Evolutionary conservation across 1,284 basidiomycete genomes (phyloP), one percentile per base, ranked within the genome.

Genomic region (Vanrija pseudolonga): DNA sequence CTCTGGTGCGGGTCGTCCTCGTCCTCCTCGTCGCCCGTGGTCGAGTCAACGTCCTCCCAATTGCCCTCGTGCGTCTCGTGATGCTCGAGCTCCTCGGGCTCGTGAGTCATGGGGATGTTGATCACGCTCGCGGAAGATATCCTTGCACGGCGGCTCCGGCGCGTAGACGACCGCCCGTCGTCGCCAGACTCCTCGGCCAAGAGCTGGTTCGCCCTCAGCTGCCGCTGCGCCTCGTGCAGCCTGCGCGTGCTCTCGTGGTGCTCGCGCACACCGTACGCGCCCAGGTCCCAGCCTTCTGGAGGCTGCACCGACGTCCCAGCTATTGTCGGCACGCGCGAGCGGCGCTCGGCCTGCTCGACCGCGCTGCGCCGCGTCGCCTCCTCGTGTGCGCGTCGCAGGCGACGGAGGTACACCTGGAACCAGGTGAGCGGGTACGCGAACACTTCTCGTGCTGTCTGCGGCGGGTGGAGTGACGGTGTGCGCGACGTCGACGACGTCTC

Each of bases 201-300:
- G 19, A 73, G 48, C 32, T 60, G 50, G 2, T 61, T 63, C 17
- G 67, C 58, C 19, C 63, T 51, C 57, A 74, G 59, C 51, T 62
- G 63, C 53, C 72, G 63, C 23, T 70, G 65, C 19, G 68, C 70
- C 55, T 67, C 67, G 50, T 61, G 59, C 50, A 74, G 42, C 46
- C 71, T 48, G 51, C 60, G 66, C 42, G 71, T 71, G 44, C 67
- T 72, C 56, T 74, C 76, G 45, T 73, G 67, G 41, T 72, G 71
- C 61, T 77, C 75, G 53, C 83, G 78, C 68, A 87, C 77, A 20
- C 84, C 84, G 66, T 84, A 88, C 55, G 82, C 83, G 2, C 88
- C 87, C 32, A 89, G 73, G 0, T 85, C 85, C 87, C 87, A 89
- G 2, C 73, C 73, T 12, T 55, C 58, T 0, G 40, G 46, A 0